Base-by-base conservation (phyloP, 805 yeast genomes). In the Zygoascus biomembranicola region DNA sequence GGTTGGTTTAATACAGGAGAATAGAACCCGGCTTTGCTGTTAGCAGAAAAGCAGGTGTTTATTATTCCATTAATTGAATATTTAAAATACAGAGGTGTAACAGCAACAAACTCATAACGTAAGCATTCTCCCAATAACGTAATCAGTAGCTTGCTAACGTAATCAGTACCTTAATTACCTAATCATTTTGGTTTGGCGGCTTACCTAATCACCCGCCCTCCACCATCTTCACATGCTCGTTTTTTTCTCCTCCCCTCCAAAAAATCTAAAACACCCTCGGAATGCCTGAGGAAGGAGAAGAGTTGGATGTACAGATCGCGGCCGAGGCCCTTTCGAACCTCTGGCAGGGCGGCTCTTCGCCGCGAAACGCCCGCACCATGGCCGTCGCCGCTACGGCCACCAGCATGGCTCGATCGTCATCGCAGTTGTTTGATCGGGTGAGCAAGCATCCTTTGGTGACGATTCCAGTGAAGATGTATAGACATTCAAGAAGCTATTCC, bases 251-350 rank as follows among this genome's bases (percentile, higher is more conserved):
- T 35, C 39, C 16, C 16, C 8, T n/a, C 9, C 16, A 8, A 35
- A 35, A 35, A n/a, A 4, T 13, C 39, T 4, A 35, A 5, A 23
- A 23, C 3, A 23, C 28, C 28, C 28, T 6, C 42, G 8, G 2
- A 5, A 42, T 42, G 44, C 26, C 44, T 11, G 44, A 42, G n/a
- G 42, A 39, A 32, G 32, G 32, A n/a, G 52, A 53, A 41, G 52
- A 32, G 35, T 35, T 49, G 51, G 53, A 53, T 37, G 53, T 50
- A 4, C 62, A 60, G 42, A 47, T 64, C 9, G 67, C 66, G 6
- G 66, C 67, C 9, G 62, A 64, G 49, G 66, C 67, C 10, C 57
- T 64, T 46, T 61, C 60, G 52, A 58, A 59, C 42, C 54, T 64
- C 28, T 46, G 49, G 49, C 18, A 32, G 14, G 18, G 26, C 23